These are phyloP conservation scores for Diaporthe capsici DNA, from an alignment of 2,329 filamentous ascomycete species.

Conservation along the genomic window DNA sequence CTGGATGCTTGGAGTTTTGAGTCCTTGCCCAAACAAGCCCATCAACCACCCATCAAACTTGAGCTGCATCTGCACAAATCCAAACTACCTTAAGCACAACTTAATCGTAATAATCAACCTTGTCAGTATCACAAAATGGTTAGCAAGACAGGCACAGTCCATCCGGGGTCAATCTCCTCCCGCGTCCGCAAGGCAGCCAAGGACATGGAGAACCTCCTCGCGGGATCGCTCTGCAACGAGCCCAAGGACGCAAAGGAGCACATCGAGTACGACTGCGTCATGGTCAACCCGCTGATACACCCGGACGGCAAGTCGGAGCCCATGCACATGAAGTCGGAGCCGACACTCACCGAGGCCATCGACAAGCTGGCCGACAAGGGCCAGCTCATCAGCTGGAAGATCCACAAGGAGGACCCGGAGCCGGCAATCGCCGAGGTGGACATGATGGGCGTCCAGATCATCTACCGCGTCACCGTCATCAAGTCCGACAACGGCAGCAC, in stretches of 20 bases:
- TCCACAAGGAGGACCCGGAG: constrained; percentile 35
- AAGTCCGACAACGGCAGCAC: constrained; percentile 14
- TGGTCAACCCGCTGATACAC: constrained; percentile 37
- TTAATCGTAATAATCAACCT: background rate
- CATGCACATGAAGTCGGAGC: constrained; percentile 25
- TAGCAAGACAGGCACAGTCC: constrained; percentile 19
- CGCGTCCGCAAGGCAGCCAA: constrained; percentile 37
- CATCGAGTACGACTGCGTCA: constrained; percentile 35
- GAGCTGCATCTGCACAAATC: background rate
- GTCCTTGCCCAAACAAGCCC: background rate
- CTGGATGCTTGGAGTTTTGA: background rate
- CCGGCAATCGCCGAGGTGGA: constrained; percentile 36
- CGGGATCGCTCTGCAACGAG: constrained; percentile 32
- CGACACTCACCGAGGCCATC: constrained; percentile 34
- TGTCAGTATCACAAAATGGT: background rate
- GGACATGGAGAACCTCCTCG: constrained; percentile 36
- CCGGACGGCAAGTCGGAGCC: constrained; percentile 29
- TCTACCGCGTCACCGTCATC: constrained; percentile 33
- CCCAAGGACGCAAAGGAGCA: constrained; percentile 31
- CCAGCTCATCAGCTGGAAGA: constrained; percentile 34
- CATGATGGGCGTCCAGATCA: constrained; percentile 40
- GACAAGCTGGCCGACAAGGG: constrained; percentile 20
- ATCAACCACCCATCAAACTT: background rate
- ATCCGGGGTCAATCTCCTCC: constrained; percentile 9
- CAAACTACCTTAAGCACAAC: background rate